Conservation (phyloP, 2,329 filamentous ascomycete species). For the Beauveria varroae region DNA sequence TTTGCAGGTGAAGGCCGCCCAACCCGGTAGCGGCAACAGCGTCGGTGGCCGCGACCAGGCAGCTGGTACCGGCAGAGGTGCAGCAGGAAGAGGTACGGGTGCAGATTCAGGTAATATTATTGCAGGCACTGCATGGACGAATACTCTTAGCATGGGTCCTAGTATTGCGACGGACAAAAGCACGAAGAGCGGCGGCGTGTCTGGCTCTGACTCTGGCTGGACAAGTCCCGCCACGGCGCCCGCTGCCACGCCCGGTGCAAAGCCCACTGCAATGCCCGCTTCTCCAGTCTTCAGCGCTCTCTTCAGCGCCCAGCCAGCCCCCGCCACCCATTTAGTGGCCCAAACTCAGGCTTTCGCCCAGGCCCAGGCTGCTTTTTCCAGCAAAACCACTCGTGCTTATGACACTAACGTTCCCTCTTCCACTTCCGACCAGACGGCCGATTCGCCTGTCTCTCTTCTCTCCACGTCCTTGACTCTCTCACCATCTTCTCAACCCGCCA, state of each 20-base stretch:
- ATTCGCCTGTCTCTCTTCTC: conserved; percentile 11
- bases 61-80: not conserved
- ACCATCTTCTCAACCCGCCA: conserved; percentile 17
- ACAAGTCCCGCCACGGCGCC: not conserved
- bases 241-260: not conserved
- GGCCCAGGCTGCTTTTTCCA: not conserved
- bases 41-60: not conserved
- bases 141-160: not conserved
- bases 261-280: not conserved
- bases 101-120: not conserved
- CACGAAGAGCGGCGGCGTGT: no score
- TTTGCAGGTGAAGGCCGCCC: not conserved
- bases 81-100: no score
- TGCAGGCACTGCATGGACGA: not conserved
- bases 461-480: conserved; percentile 16
- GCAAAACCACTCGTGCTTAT: not conserved
- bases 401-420: conserved; percentile 15
- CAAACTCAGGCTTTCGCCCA: not conserved
- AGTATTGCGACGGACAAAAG: not conserved
- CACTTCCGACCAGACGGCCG: conserved; percentile 4
- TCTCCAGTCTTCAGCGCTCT: not conserved
- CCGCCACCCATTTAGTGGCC: not conserved
- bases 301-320: not conserved
- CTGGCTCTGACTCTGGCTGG: not conserved
- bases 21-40: conserved; percentile 5